Evolutionary conservation across 371 early-diverging fungal genomes (phyloP).

Genomic region (Blakeslea trispora): DNA sequence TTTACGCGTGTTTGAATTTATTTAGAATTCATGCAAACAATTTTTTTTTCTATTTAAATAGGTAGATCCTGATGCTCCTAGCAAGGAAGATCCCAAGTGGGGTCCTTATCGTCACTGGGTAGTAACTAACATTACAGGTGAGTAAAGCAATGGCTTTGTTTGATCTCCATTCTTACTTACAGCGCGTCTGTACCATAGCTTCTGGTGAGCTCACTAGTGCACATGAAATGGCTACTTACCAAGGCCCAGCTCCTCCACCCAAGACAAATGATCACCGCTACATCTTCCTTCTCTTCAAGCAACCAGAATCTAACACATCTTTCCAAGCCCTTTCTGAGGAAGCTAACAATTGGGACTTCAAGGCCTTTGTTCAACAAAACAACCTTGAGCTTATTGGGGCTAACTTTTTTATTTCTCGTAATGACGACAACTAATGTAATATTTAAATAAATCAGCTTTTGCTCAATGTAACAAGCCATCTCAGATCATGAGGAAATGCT

Average conservation of each 20-base stretch:
- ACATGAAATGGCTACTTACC: constrained; percentile 42
- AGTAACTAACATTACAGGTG: constrained; percentile 56
- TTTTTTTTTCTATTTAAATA: constrained; percentile 2
- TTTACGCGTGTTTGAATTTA: too few relatives aligned
- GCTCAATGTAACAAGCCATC: too few relatives aligned
- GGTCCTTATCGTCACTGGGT: constrained; percentile 72
- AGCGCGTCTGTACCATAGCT: too few relatives aligned
- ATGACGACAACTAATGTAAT: constrained; percentile 19
- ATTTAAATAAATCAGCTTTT: too few relatives aligned
- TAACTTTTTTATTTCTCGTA: constrained; percentile 54
- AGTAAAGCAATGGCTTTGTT: too few relatives aligned
- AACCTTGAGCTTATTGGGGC: constrained; percentile 55
- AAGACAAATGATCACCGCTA: constrained; percentile 66
- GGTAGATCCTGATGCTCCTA: constrained; percentile 73
- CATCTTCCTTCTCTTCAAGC: constrained; percentile 64
- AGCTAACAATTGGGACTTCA: constrained; percentile 46
- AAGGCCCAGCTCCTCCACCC: constrained; percentile 60
- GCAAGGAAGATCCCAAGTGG: constrained; percentile 49
- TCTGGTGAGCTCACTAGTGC: constrained; percentile 34
- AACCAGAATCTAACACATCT: constrained; percentile 28
- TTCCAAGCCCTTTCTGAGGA: constrained; percentile 32
- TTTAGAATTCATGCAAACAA: too few relatives aligned
- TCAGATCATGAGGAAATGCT: too few relatives aligned
- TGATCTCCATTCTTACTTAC: too few relatives aligned
- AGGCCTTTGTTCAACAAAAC: constrained; percentile 47